Percentiles rank a stretch among this genome's conserved stretches.
These are phyloP conservation scores for Lecanicillium sp. DNA, from an alignment of 2,329 filamentous ascomycete species.

Conservation along the genomic window DNA sequence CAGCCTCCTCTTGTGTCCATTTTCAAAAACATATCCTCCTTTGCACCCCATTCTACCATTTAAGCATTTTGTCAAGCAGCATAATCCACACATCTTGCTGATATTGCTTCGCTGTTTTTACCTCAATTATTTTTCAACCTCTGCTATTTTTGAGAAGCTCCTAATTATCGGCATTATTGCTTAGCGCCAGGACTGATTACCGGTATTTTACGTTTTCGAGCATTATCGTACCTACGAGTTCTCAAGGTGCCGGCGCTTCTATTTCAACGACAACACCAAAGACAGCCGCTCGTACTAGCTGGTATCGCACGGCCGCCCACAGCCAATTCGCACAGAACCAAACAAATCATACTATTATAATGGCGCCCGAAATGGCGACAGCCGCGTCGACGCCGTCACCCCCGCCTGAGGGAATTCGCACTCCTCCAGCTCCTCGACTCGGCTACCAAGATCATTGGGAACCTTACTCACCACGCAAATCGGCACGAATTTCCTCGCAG, in stretches of 20 bases:
- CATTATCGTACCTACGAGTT: conserved; percentile 2
- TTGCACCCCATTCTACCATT: conserved; percentile 1
- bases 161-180: too few relatives aligned
- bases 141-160: too few relatives aligned
- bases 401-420: conserved; percentile 41
- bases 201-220: too few relatives aligned
- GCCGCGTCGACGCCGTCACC: conserved; percentile 59
- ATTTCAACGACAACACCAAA: too few relatives aligned
- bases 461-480: conserved; percentile 65
- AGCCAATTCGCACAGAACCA: background rate
- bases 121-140: too few relatives aligned
- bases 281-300: background rate
- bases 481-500: conserved; percentile 53
- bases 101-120: background rate
- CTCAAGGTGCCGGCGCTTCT: background rate
- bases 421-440: conserved; percentile 60
- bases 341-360: conserved; percentile 13
- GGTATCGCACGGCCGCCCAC: too few relatives aligned
- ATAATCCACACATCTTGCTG: background rate
- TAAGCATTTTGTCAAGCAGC: background rate
- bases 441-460: conserved; percentile 63
- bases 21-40: conserved; percentile 7
- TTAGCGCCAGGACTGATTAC: too few relatives aligned
- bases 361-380: conserved; percentile 22
- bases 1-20: conserved; percentile 9